These are phyloP conservation scores for Pinus tabuliformis DNA, from an alignment of 75 land plant species.

Conservation along the genomic window DNA sequence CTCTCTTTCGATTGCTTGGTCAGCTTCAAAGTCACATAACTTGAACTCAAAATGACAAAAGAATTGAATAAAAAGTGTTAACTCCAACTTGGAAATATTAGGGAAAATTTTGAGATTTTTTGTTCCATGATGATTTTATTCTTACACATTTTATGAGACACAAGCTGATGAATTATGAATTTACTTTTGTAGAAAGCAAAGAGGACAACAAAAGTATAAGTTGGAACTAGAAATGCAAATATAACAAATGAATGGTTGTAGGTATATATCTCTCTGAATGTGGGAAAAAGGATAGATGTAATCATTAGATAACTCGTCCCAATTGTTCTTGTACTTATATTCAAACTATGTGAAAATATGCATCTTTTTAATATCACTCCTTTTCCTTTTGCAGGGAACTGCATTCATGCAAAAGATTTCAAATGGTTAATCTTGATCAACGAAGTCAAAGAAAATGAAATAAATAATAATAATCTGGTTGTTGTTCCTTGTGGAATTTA, in stretches of 20 bases:
- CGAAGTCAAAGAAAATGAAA: conserved; percentile 8
- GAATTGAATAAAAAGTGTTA: not conserved
- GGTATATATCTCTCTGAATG: conserved; percentile 1
- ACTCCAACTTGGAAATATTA: not conserved
- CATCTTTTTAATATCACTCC: not conserved
- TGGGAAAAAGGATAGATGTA: not conserved
- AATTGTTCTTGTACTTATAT: not conserved
- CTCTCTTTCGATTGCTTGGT: no score
- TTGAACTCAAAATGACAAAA: not conserved
- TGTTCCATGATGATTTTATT: not conserved
- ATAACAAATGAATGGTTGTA: conserved; percentile 11
- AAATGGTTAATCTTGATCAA: not conserved
- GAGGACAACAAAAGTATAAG: conserved; percentile 10
- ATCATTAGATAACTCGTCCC: not conserved
- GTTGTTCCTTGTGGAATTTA: not conserved
- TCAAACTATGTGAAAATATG: not conserved
- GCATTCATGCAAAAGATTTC: not conserved
- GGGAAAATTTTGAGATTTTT: no score
- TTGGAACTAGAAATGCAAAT: conserved; percentile 5
- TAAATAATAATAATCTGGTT: not conserved
- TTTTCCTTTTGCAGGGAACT: conserved; percentile 4
- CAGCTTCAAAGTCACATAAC: not conserved
- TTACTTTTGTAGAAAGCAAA: not conserved
- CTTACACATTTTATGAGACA: not conserved
- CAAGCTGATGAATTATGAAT: not conserved